Evolutionary conservation across 78 protist species (phyloP), one percentile per base, ranked within the genome.

Genomic region (Dictyostelium brefeldianum): DNA sequence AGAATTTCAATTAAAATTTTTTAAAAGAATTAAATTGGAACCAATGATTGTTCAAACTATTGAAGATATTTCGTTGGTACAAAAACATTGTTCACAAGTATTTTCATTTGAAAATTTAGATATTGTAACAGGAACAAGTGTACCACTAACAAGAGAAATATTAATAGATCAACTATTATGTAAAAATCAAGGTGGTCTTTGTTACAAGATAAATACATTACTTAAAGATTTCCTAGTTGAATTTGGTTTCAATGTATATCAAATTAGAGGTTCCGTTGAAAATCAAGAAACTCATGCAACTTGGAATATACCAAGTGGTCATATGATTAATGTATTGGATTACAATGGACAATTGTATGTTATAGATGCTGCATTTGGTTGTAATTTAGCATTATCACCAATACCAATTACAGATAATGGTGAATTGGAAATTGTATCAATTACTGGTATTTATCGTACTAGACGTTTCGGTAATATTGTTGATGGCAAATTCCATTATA

Each of bases 71-170:
- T 77, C 90, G 14, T 12, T 51, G 41, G 51, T 82, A 0, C 29
- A 69, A 69, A 15, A 27, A 18, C 15, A 36, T 6, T 82, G 70
- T 53, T 41, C 65, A 0, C 14, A 17, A 9, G 29, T 27, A 8
- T 43, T 82, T 43, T 56, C 91, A 73, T 83, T 73, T 50, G 73
- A 83, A 14, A 83, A 83, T 43, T 83, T 73, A n/a, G 81, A 83
- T 53, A 46, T 83, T 4, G 22, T 83, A 10, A 43, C 25, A 10
- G 56, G 73, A 22, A 73, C 54, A 2, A 10, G 17, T 9, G 57
- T 18, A 73, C 15, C 18, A 46, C 20, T 83, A n/a, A 57, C 91
- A 8, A 73, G 57, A 73, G 74, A 73, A 50, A 18, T 29, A n/a
- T 11, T 83, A 20, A 73, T 73, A 7, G 50, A 83, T 5, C 74